Evolutionary conservation across 1,284 basidiomycete genomes (phyloP).

Genomic region (Fomitopsis palustris): DNA sequence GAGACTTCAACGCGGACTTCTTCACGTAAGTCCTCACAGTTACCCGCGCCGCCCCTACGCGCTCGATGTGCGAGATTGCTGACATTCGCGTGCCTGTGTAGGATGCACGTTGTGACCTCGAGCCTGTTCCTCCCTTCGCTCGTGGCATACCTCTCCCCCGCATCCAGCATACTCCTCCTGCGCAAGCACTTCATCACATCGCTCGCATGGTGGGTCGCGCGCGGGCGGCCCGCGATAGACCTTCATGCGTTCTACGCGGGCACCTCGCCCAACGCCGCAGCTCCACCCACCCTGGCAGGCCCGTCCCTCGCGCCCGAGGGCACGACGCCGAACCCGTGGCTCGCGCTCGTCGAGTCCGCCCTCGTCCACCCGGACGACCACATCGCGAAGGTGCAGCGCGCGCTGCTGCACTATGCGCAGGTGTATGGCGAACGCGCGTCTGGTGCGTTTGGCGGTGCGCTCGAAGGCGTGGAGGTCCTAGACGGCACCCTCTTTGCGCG

Average conservation of each 20-base stretch:
- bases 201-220: slow-evolving; percentile 35
- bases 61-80: too few relatives aligned
- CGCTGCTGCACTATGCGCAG: slow-evolving; percentile 48
- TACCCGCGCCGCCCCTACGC: too few relatives aligned
- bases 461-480: slow-evolving; percentile 44
- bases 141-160: slow-evolving; percentile 21
- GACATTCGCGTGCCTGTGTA: slow-evolving; percentile 9
- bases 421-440: slow-evolving; percentile 42
- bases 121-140: slow-evolving; percentile 38
- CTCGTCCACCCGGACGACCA: slow-evolving; percentile 60
- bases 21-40: slow-evolving; percentile 23
- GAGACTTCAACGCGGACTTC: slow-evolving; percentile 41
- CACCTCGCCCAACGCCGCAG: slow-evolving; percentile 21
- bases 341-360: slow-evolving; percentile 45
- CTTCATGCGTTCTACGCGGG: slow-evolving; percentile 34
- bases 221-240: slow-evolving; percentile 32
- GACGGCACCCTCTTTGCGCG: slow-evolving; percentile 61
- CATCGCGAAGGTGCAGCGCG: slow-evolving; percentile 53
- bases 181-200: slow-evolving; percentile 34
- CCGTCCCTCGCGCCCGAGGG: slow-evolving; percentile 31
- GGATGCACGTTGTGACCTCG: slow-evolving; percentile 46
- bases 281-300: slow-evolving; percentile 28
- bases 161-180: slow-evolving; percentile 31
- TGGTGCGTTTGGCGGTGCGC: slow-evolving; percentile 27
- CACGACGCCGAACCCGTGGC: slow-evolving; percentile 47